Evolutionary conservation across 1,139 yeast species (phyloP), one percentile per base, ranked within the genome.

Genomic region (Trichomonascaceae sp.): DNA sequence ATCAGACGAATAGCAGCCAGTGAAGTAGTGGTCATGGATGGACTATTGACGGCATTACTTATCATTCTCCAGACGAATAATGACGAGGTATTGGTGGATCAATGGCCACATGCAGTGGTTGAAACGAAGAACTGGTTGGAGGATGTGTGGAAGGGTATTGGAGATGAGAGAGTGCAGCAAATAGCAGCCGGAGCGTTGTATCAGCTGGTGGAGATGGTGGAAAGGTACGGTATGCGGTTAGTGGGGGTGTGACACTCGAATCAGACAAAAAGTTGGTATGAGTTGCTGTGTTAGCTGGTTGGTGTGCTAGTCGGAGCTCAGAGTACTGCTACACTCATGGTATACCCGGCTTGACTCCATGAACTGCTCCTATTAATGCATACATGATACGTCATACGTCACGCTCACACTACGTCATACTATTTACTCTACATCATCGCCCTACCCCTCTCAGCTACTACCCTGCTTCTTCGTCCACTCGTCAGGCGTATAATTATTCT

Each of bases 141-240:
- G 17, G 66, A 62, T 2, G 63, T 66, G 6, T 81, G 83, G 83
- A 80, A 78, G 51, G 50, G 53, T 1, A 69, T 80, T 1, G 75
- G 77, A 2, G 83, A 79, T 55, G 76, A 73, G 10, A 64, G 71
- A 47, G 65, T 77, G 7, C 76, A 77, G 55, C 72, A 80, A 50
- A 62, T 80, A 43, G 76, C 82, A 48, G 84, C 84, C 13, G 82
- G 82, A 1, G 73, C 78, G 24, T 61, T 81, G 22, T 69, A 77
- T 50, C 67, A 70, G 54, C 63, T 79, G 53, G 67, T 66, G n/a
- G 72, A 70, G 45, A 53, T 76, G 30, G 58, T 64, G 12, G 63
- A 67, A 18, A 63, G 59, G 41, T 61, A 63, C 60, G 65, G 61
- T 46, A 59, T 65, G 15, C 54, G 62, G 48, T 53, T 69, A 22